These are phyloP conservation scores for Citrullus colocynthis DNA, from an alignment of 306 rosid species.

Conservation along the genomic window DNA sequence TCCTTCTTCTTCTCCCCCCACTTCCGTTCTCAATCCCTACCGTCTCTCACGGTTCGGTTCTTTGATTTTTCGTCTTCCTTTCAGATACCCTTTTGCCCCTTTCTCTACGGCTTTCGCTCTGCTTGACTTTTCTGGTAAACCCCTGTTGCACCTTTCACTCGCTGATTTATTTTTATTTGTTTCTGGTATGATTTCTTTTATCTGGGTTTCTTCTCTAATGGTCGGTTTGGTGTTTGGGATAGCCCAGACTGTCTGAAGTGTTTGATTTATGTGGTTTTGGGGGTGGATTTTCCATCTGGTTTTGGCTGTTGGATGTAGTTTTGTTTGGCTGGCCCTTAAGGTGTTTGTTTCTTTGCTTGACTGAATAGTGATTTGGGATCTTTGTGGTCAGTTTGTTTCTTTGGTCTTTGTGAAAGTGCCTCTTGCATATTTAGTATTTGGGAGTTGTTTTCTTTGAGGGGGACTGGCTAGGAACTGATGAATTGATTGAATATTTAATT, in stretches of 20 bases:
- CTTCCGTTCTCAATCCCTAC: neutral
- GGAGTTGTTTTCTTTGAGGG: constrained; percentile 9
- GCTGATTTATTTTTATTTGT: neutral
- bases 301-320: neutral
- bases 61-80: constrained; percentile 22
- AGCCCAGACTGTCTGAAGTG: neutral
- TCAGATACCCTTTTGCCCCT: constrained; percentile 10
- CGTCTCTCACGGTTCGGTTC: neutral
- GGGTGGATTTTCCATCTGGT: neutral
- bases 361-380: neutral
- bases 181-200: neutral
- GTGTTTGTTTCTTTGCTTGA: neutral
- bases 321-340: neutral
- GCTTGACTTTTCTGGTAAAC: constrained; percentile 18
- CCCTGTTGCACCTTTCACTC: constrained; percentile 3
- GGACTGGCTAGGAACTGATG: neutral
- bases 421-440: neutral
- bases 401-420: neutral
- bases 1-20: neutral
- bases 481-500: neutral
- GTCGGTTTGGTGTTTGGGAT: neutral
- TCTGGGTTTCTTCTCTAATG: neutral
- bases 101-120: constrained; percentile 24
- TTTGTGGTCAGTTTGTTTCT: neutral
- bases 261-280: neutral